Conservation (phyloP, 306 rosid species). For the Rosa lucieae region DNA sequence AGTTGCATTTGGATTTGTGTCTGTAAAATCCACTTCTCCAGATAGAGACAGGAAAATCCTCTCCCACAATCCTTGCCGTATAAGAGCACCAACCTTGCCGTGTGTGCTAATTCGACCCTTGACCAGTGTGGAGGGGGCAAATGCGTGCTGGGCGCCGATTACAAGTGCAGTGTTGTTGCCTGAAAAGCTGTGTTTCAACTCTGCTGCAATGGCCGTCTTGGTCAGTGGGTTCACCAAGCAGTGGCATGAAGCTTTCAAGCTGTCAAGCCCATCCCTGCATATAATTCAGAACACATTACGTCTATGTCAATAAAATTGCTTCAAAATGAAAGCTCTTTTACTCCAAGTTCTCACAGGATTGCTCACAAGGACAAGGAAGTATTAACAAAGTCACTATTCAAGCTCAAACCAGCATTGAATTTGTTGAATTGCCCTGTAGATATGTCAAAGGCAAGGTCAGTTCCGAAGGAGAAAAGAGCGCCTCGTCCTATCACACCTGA, state of each 20-base stretch:
- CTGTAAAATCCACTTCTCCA: slow-evolving; percentile 57
- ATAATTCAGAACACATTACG: background rate
- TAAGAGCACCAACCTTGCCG: slow-evolving; percentile 48
- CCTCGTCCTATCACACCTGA: slow-evolving; percentile 53
- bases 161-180: slow-evolving; percentile 35
- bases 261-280: slow-evolving; percentile 66
- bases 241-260: slow-evolving; percentile 48
- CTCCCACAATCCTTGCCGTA: slow-evolving; percentile 60
- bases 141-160: slow-evolving; percentile 62
- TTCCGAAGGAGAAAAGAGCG: slow-evolving; percentile 45
- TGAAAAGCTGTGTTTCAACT: slow-evolving; percentile 53
- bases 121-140: slow-evolving; percentile 42
- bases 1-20: background rate
- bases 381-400: slow-evolving; percentile 41
- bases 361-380: slow-evolving; percentile 66
- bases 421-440: slow-evolving; percentile 44
- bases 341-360: slow-evolving; percentile 17
- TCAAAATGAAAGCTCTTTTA: background rate
- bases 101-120: slow-evolving; percentile 52
- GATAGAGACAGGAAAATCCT: slow-evolving; percentile 46
- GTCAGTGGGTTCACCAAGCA: slow-evolving; percentile 50
- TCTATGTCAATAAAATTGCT: background rate
- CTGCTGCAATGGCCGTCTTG: slow-evolving; percentile 64
- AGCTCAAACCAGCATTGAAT: slow-evolving; percentile 51
- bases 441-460: slow-evolving; percentile 46